These are phyloP conservation scores for Aeschynomene evenia DNA, from an alignment of 306 rosid genomes.

Conservation along the genomic window DNA sequence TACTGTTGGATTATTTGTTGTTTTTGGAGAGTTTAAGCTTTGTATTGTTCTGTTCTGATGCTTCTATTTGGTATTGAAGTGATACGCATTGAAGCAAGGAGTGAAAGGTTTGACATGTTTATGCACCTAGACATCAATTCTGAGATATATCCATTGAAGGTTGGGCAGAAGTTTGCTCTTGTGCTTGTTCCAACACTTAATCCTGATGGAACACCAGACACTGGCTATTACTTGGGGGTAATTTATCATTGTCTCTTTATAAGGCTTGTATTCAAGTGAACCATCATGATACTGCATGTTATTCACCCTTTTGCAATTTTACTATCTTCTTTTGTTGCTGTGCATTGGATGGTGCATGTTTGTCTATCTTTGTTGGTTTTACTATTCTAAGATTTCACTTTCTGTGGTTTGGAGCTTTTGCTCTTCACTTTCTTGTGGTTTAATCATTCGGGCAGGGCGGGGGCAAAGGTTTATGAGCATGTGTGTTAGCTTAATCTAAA, in stretches of 20 bases:
- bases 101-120: constrained; percentile 96
- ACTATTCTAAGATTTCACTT: neutral
- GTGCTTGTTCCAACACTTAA: constrained; percentile 68
- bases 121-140: constrained; percentile 90
- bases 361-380: neutral
- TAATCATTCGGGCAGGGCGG: neutral
- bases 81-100: constrained; percentile 81
- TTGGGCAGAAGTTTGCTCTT: constrained; percentile 81
- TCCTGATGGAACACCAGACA: constrained; percentile 86
- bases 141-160: constrained; percentile 69
- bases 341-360: neutral
- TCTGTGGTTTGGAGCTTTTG: neutral
- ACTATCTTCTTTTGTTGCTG: too few relatives aligned
- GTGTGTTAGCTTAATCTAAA: too few relatives aligned
- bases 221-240: constrained; percentile 79
- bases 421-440: neutral
- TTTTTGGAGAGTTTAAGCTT: neutral
- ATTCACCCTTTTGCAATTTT: too few relatives aligned
- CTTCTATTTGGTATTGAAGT: constrained; percentile 38
- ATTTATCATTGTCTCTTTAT: neutral
- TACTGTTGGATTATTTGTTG: neutral
- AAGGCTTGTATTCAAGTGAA: neutral
- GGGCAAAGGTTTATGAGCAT: neutral
- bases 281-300: neutral
- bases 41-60: neutral